Evolutionary conservation across 2,329 filamentous ascomycete species (phyloP).

Genomic region (Fusarium sp.): DNA sequence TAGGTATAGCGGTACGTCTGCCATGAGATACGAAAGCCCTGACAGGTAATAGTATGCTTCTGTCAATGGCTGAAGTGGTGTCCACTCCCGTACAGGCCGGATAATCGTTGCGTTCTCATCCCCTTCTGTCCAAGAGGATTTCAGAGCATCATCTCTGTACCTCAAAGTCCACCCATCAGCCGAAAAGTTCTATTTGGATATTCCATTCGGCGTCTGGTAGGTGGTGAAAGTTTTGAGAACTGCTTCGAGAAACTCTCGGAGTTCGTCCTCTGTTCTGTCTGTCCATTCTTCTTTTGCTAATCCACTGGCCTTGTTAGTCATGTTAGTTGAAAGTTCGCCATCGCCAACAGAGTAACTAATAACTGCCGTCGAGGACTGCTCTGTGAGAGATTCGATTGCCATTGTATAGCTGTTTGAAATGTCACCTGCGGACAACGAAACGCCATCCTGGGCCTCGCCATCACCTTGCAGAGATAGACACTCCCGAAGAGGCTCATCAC

Average conservation of each 20-base stretch:
- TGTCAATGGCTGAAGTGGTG: not conserved
- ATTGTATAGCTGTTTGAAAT: not conserved
- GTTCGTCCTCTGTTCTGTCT: conserved; percentile 15
- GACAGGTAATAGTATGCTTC: conserved; percentile 24
- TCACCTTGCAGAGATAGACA: not conserved
- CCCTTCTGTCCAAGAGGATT: not conserved
- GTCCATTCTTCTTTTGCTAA: conserved; percentile 1
- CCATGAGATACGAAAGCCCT: conserved; percentile 11
- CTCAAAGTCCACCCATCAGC: conserved; percentile 18
- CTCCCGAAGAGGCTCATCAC: not conserved
- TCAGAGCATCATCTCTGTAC: not conserved
- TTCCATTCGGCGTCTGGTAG: conserved; percentile 3
- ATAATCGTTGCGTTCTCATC: not conserved
- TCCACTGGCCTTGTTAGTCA: not conserved
- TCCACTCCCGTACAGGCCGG: not conserved
- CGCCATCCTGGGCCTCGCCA: not conserved
- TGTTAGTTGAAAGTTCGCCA: not conserved
- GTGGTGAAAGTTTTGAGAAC: conserved; percentile 15
- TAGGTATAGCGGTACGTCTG: not conserved
- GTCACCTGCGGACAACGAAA: not conserved
- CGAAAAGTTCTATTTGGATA: conserved; percentile 16
- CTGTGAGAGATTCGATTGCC: not conserved
- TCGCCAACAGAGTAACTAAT: not conserved
- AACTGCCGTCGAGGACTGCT: not conserved
- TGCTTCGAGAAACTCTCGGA: conserved; percentile 19